Percentiles rank a stretch among this genome's conserved stretches.
phyloP scores from a whole-genome alignment of 495 filamentous ascomycete species.

The Penicillium nucicola region DNA sequence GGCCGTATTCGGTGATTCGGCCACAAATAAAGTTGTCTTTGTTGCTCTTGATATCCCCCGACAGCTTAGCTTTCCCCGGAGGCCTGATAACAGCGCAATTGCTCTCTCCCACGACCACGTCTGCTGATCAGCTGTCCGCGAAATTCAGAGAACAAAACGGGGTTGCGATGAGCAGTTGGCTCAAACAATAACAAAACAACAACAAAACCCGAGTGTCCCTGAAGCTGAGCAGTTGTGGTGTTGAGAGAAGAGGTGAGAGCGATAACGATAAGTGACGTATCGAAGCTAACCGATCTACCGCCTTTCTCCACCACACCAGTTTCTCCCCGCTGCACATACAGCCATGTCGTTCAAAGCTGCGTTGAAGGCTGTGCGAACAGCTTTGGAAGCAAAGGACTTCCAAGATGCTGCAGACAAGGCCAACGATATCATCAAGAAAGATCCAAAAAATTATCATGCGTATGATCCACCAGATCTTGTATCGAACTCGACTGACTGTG shows the following conservation, averaged over 20 bases:
- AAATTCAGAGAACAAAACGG: too few species aligned
- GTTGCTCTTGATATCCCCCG: too few species aligned
- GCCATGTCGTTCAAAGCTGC: constrained; percentile 67
- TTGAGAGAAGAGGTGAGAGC: background rate
- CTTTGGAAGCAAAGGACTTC: constrained; percentile 78
- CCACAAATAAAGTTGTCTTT: too few species aligned
- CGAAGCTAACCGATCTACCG: constrained; percentile 14
- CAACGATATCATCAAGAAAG: constrained; percentile 61
- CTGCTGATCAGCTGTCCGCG: too few species aligned
- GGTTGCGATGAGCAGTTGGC: too few species aligned
- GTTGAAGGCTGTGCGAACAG: constrained; percentile 78
- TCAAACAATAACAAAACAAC: too few species aligned
- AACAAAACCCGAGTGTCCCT: too few species aligned
- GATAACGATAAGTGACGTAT: constrained; percentile 29
- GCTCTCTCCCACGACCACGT: too few species aligned
- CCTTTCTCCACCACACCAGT: constrained; percentile 18
- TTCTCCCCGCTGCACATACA: constrained; percentile 18
- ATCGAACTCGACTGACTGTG: constrained; percentile 8
- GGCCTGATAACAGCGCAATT: too few species aligned
- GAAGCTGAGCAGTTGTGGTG: too few species aligned
- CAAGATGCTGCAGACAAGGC: constrained; percentile 66
- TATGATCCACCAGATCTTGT: constrained; percentile 31
- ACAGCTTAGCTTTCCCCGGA: too few species aligned
- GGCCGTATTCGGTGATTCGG: too few species aligned
- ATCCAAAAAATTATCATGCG: constrained; percentile 81